Conservation (phyloP, 495 filamentous ascomycete genomes). For the Cercophora scortea region DNA sequence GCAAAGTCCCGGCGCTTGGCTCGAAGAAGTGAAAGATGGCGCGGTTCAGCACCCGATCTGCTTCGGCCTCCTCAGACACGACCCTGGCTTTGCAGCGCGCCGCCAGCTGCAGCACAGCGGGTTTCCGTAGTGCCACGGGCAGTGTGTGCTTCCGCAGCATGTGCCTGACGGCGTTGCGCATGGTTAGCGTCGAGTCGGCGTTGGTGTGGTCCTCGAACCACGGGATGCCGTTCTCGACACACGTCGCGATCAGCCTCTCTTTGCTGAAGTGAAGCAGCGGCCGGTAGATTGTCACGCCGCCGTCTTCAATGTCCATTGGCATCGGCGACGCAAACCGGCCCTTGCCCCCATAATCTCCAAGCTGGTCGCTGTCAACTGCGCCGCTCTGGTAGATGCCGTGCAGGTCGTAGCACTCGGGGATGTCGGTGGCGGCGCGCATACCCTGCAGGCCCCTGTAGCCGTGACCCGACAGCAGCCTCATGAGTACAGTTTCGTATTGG, state of each 20-base stretch:
- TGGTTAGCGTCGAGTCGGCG: slow-evolving; percentile 63
- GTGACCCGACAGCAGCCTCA: slow-evolving; percentile 58
- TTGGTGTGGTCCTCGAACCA: slow-evolving; percentile 92
- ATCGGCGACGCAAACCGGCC: too few relatives aligned
- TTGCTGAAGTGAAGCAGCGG: slow-evolving; percentile 74
- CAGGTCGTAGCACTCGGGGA: slow-evolving; percentile 77
- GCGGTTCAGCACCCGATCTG: slow-evolving; percentile 20
- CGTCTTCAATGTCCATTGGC: slow-evolving; percentile 52
- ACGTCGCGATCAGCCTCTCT: slow-evolving; percentile 62
- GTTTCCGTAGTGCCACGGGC: slow-evolving; percentile 60
- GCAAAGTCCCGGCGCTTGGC: slow-evolving; percentile 29
- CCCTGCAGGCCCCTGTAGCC: slow-evolving; percentile 59
- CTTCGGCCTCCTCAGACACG: slow-evolving; percentile 25
- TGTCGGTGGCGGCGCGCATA: slow-evolving; percentile 53
- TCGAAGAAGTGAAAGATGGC: slow-evolving; percentile 31
- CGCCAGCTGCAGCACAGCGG: slow-evolving; percentile 52
- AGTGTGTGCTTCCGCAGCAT: slow-evolving; percentile 51
- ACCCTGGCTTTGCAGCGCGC: slow-evolving; percentile 25
- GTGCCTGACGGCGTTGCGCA: slow-evolving; percentile 70
- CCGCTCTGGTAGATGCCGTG: slow-evolving; percentile 66
- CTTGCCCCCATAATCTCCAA: slow-evolving; percentile 7
- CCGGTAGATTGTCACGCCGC: slow-evolving; percentile 63
- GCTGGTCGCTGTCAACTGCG: slow-evolving; percentile 35
- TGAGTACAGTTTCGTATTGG: slow-evolving; percentile 78
- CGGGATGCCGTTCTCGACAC: slow-evolving; percentile 49